Evolutionary conservation across 805 yeast species (phyloP), one percentile per base, ranked within the genome.

Genomic region (Kluyveromyces siamensis): DNA sequence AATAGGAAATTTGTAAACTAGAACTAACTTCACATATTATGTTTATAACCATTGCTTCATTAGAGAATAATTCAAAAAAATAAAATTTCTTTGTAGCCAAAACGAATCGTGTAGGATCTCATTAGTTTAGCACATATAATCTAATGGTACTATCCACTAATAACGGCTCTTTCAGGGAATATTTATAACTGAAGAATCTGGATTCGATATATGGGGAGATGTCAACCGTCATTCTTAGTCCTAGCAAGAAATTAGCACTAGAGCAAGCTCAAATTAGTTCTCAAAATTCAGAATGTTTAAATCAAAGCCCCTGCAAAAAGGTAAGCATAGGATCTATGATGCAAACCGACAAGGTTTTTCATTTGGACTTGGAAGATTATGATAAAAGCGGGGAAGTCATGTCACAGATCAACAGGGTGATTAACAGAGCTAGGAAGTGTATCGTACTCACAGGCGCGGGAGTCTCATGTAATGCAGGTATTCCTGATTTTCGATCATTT

Each of bases 401-500:
- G 25, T 36, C 50, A 2, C 59, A 55, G 44, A 63, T 71, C 9
- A 59, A 57, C 46, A 63, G 55, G 41, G 40, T 54, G 19, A 48
- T 68, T 19, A 54, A 52, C 35, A 55, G 61, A 42, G 60, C 72
- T 6, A 60, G 75, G 47, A 80, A 75, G 57, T 69, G 82, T n/a
- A 73, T 84, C 18, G 74, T 86, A 4, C 71, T 90, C 48, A 89
- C 96, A 0, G 98, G 99, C 8, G 99, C 99, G 2, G 99, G 99
- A 0, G 88, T 91, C 50, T 87, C 96, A 14, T 88, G 96, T 63
- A 87, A 86, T 62, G 97, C 98, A 1, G 98, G 99, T 0, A 93
- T 91, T 43, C 99, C 99, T 37, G 98, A 91, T 63, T 90, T 90
- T 63, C 74, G 98, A 48, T 85, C 95, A 4, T 71, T 81, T 9